phyloP scores from a whole-genome alignment of 2,329 filamentous ascomycete genomes.

The Phyllosticta citribraziliensis region DNA sequence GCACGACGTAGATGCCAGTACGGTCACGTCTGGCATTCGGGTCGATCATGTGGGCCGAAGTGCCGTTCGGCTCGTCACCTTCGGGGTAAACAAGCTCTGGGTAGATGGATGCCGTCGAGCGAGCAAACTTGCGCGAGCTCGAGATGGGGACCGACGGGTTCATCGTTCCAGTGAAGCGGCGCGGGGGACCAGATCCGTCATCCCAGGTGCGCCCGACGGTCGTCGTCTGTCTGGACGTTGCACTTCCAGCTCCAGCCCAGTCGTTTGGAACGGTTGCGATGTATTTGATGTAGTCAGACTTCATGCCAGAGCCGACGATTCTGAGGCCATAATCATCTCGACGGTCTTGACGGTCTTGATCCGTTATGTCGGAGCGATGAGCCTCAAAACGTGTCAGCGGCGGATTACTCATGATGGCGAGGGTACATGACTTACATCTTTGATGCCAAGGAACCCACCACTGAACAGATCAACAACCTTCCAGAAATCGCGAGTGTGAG shows the following conservation, averaged over 20 bases:
- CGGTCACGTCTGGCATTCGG: background rate
- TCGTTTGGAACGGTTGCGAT: slow-evolving; percentile 2
- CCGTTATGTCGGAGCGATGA: slow-evolving; percentile 19
- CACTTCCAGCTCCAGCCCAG: slow-evolving; percentile 24
- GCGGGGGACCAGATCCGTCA: slow-evolving; percentile 43
- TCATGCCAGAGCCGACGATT: background rate
- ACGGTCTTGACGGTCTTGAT: background rate
- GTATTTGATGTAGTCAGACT: slow-evolving; percentile 1
- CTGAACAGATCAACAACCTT: slow-evolving; percentile 30
- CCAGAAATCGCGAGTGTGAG: slow-evolving; percentile 24
- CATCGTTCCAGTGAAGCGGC: background rate
- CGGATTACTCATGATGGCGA: background rate
- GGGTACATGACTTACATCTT: slow-evolving; percentile 13
- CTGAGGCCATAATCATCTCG: background rate
- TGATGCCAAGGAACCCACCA: slow-evolving; percentile 31
- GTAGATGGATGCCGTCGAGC: slow-evolving; percentile 5
- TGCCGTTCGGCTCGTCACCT: background rate
- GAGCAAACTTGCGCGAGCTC: background rate
- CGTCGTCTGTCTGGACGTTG: slow-evolving; percentile 87
- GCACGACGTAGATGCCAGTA: background rate
- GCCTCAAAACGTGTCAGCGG: background rate
- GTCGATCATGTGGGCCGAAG: background rate
- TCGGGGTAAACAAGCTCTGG: background rate
- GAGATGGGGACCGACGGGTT: slow-evolving; percentile 6
- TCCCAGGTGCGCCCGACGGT: slow-evolving; percentile 87